Conservation (phyloP, 345 rosid species). For the Camelina neglecta region DNA sequence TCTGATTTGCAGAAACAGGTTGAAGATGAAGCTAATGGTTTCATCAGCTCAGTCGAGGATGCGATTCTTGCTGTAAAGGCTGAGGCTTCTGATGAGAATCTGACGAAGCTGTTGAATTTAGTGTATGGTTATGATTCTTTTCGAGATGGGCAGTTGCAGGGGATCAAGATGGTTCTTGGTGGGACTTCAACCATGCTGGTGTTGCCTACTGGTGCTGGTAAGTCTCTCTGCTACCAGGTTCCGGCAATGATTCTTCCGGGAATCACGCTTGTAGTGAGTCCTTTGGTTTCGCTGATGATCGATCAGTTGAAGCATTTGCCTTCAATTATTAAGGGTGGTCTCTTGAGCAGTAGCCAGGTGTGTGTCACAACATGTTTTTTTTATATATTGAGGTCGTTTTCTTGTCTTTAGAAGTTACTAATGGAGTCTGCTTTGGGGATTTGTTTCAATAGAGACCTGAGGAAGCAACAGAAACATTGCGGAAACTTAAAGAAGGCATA, state of each 20-base stretch:
- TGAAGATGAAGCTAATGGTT: conserved; percentile 40
- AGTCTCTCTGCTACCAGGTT: conserved; percentile 91
- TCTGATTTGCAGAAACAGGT: conserved; percentile 41
- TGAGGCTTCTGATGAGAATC: conserved; percentile 58
- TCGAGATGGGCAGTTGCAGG: conserved; percentile 46
- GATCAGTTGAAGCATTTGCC: conserved; percentile 95
- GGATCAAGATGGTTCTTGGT: conserved; percentile 52
- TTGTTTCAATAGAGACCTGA: conserved; percentile 60
- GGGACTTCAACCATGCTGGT: conserved; percentile 82
- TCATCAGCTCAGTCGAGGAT: conserved; percentile 50
- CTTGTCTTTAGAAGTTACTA: conserved; percentile 16
- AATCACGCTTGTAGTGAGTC: conserved; percentile 59
- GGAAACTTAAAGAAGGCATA: conserved; percentile 65
- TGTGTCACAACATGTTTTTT: conserved; percentile 5
- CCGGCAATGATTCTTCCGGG: conserved; percentile 86
- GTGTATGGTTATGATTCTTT: conserved; percentile 49
- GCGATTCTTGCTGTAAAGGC: conserved; percentile 55
- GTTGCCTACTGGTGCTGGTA: conserved; percentile 93
- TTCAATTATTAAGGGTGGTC: conserved; percentile 63
- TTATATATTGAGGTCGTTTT: neutral
- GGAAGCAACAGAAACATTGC: conserved; percentile 75
- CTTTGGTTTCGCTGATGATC: conserved; percentile 82
- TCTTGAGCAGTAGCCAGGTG: conserved; percentile 87
- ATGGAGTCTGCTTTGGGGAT: conserved; percentile 19
- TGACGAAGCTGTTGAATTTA: conserved; percentile 40